Conservation (phyloP, 305 asterid genomes). For the Rubia peregrina region DNA sequence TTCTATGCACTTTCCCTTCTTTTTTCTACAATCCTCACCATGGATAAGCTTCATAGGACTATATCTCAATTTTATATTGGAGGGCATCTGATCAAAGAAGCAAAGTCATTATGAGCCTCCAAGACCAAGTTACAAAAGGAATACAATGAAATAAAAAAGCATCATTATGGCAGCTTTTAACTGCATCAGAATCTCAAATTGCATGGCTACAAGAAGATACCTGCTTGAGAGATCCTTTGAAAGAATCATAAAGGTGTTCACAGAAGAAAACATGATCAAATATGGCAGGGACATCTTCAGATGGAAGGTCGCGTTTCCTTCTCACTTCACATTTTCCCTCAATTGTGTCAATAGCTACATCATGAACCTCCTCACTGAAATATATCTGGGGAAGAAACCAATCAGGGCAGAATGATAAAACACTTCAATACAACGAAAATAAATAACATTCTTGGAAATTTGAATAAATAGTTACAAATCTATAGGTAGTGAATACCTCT, state of each 20-base stretch:
- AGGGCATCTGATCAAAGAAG: conserved; percentile 53
- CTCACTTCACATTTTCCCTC: conserved; percentile 86
- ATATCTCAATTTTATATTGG: conserved; percentile 43
- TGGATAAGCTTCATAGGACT: conserved; percentile 30
- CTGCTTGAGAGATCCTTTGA: conserved; percentile 77
- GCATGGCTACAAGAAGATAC: conserved; percentile 26
- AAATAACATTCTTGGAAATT: conserved; percentile 2
- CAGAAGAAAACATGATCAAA: conserved; percentile 82
- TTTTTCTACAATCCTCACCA: conserved; percentile 44
- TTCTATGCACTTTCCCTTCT: conserved; percentile 78
- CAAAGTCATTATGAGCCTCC: background rate
- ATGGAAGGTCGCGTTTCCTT: conserved; percentile 64
- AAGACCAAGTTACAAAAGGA: background rate
- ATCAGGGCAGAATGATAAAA: conserved; percentile 3
- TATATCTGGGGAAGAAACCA: conserved; percentile 45
- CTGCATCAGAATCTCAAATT: conserved; percentile 28
- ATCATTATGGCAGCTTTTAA: conserved; percentile 12
- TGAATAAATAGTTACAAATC: background rate
- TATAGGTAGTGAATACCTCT: conserved; percentile 50
- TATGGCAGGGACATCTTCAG: conserved; percentile 50
- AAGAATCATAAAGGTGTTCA: conserved; percentile 54
- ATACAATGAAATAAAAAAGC: conserved; percentile 5
- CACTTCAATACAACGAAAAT: background rate
- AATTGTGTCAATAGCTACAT: conserved; percentile 37
- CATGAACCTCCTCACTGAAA: conserved; percentile 66